These are phyloP conservation scores for Alternaria novae-zelandiae DNA, from an alignment of 2,329 filamentous ascomycete genomes.

Conservation along the genomic window DNA sequence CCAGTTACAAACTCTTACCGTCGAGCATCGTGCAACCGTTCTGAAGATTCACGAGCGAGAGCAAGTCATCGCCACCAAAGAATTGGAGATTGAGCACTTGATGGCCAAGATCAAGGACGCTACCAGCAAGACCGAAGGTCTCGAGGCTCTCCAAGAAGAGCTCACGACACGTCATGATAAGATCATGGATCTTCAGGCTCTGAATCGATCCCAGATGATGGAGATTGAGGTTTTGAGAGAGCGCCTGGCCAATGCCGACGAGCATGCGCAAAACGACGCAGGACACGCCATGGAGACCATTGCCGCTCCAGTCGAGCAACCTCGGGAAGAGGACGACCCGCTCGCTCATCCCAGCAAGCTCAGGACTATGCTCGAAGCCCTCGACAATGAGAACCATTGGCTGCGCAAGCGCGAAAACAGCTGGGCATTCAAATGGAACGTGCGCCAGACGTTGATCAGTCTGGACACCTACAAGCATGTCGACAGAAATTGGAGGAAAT, in stretches of 20 bases:
- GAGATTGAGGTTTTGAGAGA: constrained; percentile 29
- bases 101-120: constrained; percentile 63
- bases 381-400: constrained; percentile 40
- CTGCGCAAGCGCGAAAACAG: constrained; percentile 33
- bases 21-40: constrained; percentile 79
- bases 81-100: constrained; percentile 86
- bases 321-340: constrained; percentile 16
- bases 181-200: constrained; percentile 23
- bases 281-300: constrained; percentile 1
- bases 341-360: constrained; percentile 18
- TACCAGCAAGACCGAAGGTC: constrained; percentile 29
- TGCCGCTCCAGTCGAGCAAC: constrained; percentile 13
- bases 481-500: neutral
- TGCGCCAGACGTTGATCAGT: constrained; percentile 15
- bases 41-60: constrained; percentile 73
- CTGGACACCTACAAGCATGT: neutral
- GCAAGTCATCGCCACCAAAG: constrained; percentile 68
- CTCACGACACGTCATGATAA: constrained; percentile 27
- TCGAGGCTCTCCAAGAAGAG: constrained; percentile 30
- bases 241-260: constrained; percentile 13
- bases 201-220: constrained; percentile 21
- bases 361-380: constrained; percentile 28
- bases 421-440: constrained; percentile 21
- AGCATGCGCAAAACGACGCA: constrained; percentile 3
- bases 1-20: constrained; percentile 79